Base-by-base conservation (phyloP, 2,329 filamentous ascomycete species). In the Hypoxylon sp. region DNA sequence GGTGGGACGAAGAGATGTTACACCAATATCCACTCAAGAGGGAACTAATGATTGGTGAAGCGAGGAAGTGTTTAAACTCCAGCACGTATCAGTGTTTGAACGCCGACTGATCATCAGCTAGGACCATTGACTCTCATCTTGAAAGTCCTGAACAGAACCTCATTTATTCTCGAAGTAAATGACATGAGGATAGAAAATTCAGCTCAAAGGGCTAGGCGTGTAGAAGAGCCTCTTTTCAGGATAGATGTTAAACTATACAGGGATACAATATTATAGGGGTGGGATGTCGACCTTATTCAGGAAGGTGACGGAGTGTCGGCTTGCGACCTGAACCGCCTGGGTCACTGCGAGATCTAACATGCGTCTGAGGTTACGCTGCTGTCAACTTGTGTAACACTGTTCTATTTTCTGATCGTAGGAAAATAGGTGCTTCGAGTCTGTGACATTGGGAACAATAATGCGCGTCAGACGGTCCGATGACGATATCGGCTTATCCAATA, bases 231-330 rank as follows among this genome's bases (percentile, higher is more conserved):
- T 44, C 57, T 37, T 63, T 54, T 24, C 35, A 26, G 58, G 55
- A 51, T 35, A 51, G 22, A 5, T 29, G 14, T 39, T 24, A 19
- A 65, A 50, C 42, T 37, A 64, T 65, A 64, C 54, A 44, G 31
- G 31, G 51, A 35, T 52, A 29, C 35, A 65, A 64, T 39, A 4
- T 11, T 11, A 57, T 48, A 46, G 42, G 57, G 48, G 37, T 29
- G 50, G 22, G 48, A 39, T 29, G 17, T 53, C 29, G 22, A 56
- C 47, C 68, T 66, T 24, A 61, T 70, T 70, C 47, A 17, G 68
- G 68, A 70, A 70, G 68, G 65, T 70, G 62, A 61, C 61, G 47
- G 59, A 53, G 55, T 55, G 46, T 69, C 54, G 63, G 55, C 53
- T 39, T 57, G 57, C 46, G 47, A 63, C 53, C 13, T 59, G 42